phyloP scores from a whole-genome alignment of 805 yeast genomes.

The Candida pini region DNA sequence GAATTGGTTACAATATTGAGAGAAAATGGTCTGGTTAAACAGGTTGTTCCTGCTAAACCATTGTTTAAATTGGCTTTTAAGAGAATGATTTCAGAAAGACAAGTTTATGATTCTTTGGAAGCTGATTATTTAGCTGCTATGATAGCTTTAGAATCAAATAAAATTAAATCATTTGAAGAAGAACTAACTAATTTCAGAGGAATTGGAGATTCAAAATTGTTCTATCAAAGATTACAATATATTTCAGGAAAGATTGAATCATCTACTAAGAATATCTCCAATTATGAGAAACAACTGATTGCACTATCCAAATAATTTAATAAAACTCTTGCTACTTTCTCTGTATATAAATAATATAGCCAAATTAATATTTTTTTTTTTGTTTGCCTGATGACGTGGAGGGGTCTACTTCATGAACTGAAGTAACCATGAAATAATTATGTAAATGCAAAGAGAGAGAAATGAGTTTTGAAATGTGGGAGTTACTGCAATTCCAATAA shows the following conservation, averaged over 20 bases:
- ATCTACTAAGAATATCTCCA: constrained; percentile 46
- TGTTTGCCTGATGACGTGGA: background rate
- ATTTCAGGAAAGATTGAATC: constrained; percentile 60
- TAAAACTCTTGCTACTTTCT: no score
- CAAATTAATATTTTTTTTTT: background rate
- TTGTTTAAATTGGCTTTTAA: constrained; percentile 74
- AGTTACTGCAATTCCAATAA: no score
- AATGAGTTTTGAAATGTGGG: no score
- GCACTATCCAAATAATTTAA: constrained; percentile 16
- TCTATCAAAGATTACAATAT: constrained; percentile 60
- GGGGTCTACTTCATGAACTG: no score
- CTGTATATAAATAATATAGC: background rate
- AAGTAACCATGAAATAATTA: no score
- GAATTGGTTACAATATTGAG: constrained; percentile 70
- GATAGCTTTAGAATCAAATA: constrained; percentile 53
- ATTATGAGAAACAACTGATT: constrained; percentile 37
- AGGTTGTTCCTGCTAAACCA: constrained; percentile 78
- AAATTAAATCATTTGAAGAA: constrained; percentile 61
- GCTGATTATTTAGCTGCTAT: constrained; percentile 50
- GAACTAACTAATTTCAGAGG: constrained; percentile 60
- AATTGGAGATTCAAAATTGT: constrained; percentile 45
- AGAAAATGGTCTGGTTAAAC: constrained; percentile 67
- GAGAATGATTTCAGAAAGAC: constrained; percentile 52
- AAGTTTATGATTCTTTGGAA: constrained; percentile 57
- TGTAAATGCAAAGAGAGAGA: no score